These are phyloP conservation scores for Lentinula sp. DNA, from an alignment of 768 basidiomycete genomes.

Conservation along the genomic window DNA sequence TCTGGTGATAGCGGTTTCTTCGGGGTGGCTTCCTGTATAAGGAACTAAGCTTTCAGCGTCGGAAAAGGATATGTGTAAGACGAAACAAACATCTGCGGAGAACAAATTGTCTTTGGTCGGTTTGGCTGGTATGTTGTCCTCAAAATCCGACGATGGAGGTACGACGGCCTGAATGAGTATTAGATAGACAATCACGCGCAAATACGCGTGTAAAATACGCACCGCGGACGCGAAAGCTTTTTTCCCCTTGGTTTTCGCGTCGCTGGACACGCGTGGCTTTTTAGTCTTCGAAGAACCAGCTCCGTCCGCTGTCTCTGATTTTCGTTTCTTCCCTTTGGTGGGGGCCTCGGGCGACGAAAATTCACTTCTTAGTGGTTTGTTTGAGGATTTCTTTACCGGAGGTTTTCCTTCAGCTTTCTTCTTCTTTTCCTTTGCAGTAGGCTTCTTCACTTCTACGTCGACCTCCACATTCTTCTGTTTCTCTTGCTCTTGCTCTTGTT, in stretches of 20 bases:
- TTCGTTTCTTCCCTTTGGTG: conserved; percentile 1
- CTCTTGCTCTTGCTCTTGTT: neutral
- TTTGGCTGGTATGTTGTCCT: neutral
- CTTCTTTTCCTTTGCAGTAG: neutral
- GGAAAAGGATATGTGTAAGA: neutral
- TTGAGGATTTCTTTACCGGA: neutral
- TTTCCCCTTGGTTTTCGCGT: neutral
- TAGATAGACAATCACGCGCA: neutral
- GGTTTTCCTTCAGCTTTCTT: neutral
- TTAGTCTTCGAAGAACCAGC: neutral
- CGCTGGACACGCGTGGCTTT: neutral
- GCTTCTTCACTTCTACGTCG: neutral
- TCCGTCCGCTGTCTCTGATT: neutral
- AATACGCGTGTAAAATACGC: conserved; percentile 7
- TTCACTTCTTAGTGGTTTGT: neutral
- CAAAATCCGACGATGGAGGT: conserved; percentile 31
- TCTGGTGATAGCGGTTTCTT: neutral
- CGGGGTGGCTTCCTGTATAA: neutral
- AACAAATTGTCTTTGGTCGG: neutral
- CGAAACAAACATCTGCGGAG: neutral
- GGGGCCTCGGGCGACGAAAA: neutral
- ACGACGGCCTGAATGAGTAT: conserved; percentile 23
- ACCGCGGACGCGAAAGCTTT: conserved; percentile 34
- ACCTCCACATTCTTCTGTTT: neutral
- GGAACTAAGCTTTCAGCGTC: neutral